These are phyloP conservation scores for Candida peoriensis DNA, from an alignment of 805 yeast species.

Conservation along the genomic window DNA sequence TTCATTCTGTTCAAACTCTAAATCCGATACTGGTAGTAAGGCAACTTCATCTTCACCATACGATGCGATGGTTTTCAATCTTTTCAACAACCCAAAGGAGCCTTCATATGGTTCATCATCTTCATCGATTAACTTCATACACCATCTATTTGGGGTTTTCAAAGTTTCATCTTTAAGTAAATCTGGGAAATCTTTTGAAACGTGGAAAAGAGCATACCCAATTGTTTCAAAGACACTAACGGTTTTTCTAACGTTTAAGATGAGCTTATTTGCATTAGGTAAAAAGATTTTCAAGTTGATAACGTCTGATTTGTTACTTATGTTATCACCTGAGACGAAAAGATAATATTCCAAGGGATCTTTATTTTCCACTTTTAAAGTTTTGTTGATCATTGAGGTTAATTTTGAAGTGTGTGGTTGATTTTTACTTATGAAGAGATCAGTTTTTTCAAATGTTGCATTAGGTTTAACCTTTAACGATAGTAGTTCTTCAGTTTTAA, in stretches of 20 bases:
- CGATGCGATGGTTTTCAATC: slow-evolving; percentile 59
- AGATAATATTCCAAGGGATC: slow-evolving; percentile 41
- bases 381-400: slow-evolving; percentile 40
- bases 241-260: slow-evolving; percentile 27
- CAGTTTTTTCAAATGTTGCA: background rate
- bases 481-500: slow-evolving; percentile 3
- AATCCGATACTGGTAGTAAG: slow-evolving; percentile 51
- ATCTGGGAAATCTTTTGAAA: slow-evolving; percentile 7
- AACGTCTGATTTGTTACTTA: slow-evolving; percentile 14
- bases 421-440: background rate
- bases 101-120: slow-evolving; percentile 90
- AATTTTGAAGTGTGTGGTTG: too few relatives aligned
- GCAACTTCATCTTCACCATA: slow-evolving; percentile 84
- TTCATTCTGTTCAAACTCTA: slow-evolving; percentile 43
- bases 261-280: slow-evolving; percentile 22
- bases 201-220: slow-evolving; percentile 42
- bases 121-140: slow-evolving; percentile 80
- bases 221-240: slow-evolving; percentile 49
- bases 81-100: slow-evolving; percentile 81
- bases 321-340: slow-evolving; percentile 31
- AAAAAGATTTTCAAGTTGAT: slow-evolving; percentile 22
- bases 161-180: slow-evolving; percentile 1
- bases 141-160: slow-evolving; percentile 64
- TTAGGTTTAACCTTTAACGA: too few relatives aligned
- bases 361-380: slow-evolving; percentile 14